These are phyloP conservation scores for Rubus idaeus DNA, from an alignment of 306 rosid species.

Conservation along the genomic window DNA sequence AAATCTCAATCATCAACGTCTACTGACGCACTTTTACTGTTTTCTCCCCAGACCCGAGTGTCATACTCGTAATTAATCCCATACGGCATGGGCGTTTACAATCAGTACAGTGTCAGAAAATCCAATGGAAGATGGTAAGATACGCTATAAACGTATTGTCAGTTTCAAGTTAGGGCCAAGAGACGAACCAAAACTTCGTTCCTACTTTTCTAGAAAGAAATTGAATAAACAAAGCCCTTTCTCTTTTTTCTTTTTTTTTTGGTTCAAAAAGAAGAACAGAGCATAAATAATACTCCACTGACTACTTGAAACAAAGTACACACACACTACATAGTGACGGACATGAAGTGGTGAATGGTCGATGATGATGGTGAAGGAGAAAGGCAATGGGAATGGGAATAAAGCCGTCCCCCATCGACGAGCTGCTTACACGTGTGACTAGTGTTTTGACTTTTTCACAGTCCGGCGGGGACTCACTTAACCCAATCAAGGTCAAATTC, in stretches of 20 bases:
- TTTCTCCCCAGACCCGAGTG: slow-evolving; percentile 26
- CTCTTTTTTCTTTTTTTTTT: too few species aligned
- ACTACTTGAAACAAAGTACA: background rate
- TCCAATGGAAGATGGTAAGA: slow-evolving; percentile 85
- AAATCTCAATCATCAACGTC: slow-evolving; percentile 58
- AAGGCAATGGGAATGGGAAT: slow-evolving; percentile 18
- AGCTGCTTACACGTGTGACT: slow-evolving; percentile 42
- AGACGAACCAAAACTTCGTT: background rate
- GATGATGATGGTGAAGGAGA: slow-evolving; percentile 8
- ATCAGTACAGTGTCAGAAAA: slow-evolving; percentile 65
- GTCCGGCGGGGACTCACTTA: slow-evolving; percentile 36
- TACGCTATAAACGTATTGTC: slow-evolving; percentile 61
- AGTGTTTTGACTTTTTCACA: slow-evolving; percentile 61
- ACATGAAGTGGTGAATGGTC: slow-evolving; percentile 6
- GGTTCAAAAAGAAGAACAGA: background rate
- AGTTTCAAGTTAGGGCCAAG: slow-evolving; percentile 33
- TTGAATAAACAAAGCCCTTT: too few species aligned
- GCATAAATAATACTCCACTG: too few species aligned
- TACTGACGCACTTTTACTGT: slow-evolving; percentile 19
- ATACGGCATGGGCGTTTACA: slow-evolving; percentile 35
- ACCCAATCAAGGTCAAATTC: slow-evolving; percentile 29
- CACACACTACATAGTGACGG: background rate
- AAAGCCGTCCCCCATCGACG: slow-evolving; percentile 22
- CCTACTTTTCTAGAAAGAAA: too few species aligned
- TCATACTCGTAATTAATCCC: slow-evolving; percentile 46